Base-by-base conservation (phyloP, 2,329 filamentous ascomycete species). In the Scedosporium boydii region DNA sequence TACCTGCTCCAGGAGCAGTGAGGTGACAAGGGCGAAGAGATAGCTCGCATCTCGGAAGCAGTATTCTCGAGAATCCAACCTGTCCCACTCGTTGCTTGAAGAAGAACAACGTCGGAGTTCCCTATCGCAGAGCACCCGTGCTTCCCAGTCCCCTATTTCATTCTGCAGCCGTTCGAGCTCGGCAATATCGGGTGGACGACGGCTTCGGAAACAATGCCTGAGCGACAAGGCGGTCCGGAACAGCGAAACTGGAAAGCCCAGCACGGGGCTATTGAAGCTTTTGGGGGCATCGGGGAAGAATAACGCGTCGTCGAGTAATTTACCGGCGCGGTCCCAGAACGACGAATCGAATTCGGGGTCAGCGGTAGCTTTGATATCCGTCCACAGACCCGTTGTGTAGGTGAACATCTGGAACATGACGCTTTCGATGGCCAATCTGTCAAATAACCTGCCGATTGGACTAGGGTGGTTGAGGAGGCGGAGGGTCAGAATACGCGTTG, bases 351-450 rank as follows among this genome's bases (percentile, higher is more conserved):
- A 68, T 10, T 63, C 38, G 26, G 64, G 61, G 2, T 34, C 29
- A 34, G 10, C 7, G 7, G 63, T 61, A 2, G 4, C 26, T 26
- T n/a, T 27, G 1, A 53, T 23, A 12, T 69, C 66, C 1, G 67
- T 64, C 69, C 68, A 70, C 0, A 70, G 57, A 1, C 68, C 68
- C 1, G 68, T 67, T 0, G 61, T 63, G 0, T 65, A 58, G 1
- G 66, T 48, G 34, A 70, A 70, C 9, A 65, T 67, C 12, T 68
- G 69, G 29, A 67, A 69, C 1, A 70, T 21, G 9, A 70, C 66
- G 38, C 69, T 70, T 48, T 70, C 68, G 2, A 68, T 58, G 3
- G 67, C 66, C 9, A 69, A 56, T 2, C 63, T 62, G 57, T 69
- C 69, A 1, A 69, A 69, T 0, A 69, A 29, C 4, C 59, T 58